Conservation (phyloP, 2,329 filamentous ascomycete genomes). For the Mariannaea elegans region DNA sequence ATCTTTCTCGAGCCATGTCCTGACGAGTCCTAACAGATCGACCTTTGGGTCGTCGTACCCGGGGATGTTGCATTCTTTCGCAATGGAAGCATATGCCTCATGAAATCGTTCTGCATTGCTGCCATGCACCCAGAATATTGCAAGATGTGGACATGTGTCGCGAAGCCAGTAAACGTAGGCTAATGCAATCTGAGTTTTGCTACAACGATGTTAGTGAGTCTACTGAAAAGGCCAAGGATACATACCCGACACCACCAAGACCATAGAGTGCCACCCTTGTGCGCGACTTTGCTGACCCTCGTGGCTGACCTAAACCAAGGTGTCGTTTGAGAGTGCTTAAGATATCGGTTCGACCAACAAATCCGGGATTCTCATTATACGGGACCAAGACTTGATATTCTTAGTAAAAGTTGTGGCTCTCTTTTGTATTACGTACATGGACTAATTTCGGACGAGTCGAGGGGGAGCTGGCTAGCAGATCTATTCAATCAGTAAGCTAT, state of each 20-base stretch:
- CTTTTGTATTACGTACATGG: too few species aligned
- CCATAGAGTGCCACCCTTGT: slow-evolving; percentile 15
- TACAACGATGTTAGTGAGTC: background rate
- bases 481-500: too few species aligned
- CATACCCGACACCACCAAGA: slow-evolving; percentile 15
- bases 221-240: background rate
- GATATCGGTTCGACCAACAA: slow-evolving; percentile 8
- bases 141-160: slow-evolving; percentile 10
- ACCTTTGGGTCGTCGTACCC: slow-evolving; percentile 34
- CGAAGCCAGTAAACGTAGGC: slow-evolving; percentile 28
- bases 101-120: slow-evolving; percentile 42
- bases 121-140: slow-evolving; percentile 48
- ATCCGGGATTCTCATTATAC: slow-evolving; percentile 16
- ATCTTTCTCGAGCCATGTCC: slow-evolving; percentile 41
- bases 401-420: too few species aligned
- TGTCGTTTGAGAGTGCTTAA: slow-evolving; percentile 7
- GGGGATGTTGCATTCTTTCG: slow-evolving; percentile 38
- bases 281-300: background rate
- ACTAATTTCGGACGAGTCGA: too few species aligned
- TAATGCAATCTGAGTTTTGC: slow-evolving; percentile 27
- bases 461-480: too few species aligned
- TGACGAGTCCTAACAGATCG: slow-evolving; percentile 39
- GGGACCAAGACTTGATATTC: slow-evolving; percentile 23
- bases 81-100: slow-evolving; percentile 45
- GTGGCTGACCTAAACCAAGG: slow-evolving; percentile 3